These are phyloP conservation scores for Posidonia oceanica DNA, from an alignment of 116 monocot species.

Conservation along the genomic window DNA sequence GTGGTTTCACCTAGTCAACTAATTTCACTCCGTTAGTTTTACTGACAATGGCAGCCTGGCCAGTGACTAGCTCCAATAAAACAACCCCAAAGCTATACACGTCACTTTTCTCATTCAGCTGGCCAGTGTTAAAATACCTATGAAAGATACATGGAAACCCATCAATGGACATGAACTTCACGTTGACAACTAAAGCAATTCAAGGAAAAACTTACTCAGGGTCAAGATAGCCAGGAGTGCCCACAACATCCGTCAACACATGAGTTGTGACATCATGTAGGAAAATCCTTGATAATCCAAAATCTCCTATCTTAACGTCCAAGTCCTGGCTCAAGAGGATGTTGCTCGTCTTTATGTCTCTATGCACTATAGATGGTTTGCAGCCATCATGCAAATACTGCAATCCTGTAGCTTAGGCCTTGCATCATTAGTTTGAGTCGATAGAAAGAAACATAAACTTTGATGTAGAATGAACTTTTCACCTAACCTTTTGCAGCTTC, in stretches of 20 bases:
- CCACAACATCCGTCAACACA: constrained; percentile 44
- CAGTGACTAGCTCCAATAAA: constrained; percentile 5
- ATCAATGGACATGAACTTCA: background rate
- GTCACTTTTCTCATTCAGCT: constrained; percentile 9
- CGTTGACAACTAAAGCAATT: background rate
- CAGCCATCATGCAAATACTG: constrained; percentile 9
- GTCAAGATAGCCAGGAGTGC: constrained; percentile 65
- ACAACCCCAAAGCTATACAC: constrained; percentile 14
- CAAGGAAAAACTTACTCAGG: constrained; percentile 32
- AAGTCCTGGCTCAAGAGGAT: constrained; percentile 6
- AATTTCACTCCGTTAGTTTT: background rate
- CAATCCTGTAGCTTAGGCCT: no score
- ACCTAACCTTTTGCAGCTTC: constrained; percentile 36
- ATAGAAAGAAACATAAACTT: no score
- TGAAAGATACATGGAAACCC: background rate
- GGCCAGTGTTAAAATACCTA: background rate
- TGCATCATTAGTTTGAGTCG: no score
- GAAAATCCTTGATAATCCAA: constrained; percentile 13
- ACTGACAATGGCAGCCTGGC: background rate
- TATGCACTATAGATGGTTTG: constrained; percentile 13
- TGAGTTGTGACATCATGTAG: constrained; percentile 19
- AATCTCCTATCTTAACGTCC: constrained; percentile 9
- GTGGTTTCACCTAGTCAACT: background rate
- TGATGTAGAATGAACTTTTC: no score
- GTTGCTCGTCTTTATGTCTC: constrained; percentile 14